Evolutionary conservation across 805 yeast genomes (phyloP).

Genomic region (Barnettozyma sp.): DNA sequence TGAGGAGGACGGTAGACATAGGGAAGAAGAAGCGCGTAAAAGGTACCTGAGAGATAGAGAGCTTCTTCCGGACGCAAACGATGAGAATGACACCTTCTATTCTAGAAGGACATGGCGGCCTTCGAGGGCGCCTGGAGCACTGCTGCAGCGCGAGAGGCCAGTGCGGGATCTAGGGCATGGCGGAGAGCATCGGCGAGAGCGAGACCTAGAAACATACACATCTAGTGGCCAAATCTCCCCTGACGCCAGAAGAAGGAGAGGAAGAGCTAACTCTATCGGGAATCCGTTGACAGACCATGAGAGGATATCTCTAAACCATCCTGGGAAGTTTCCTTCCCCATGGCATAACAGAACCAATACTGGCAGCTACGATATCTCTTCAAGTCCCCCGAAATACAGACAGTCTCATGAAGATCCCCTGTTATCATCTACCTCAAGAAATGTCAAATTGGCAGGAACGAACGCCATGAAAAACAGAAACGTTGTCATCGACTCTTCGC

Average conservation of each 20-base stretch:
- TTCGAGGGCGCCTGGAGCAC: no score
- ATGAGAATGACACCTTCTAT: conserved; percentile 5
- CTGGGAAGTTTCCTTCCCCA: conserved; percentile 26
- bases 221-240: no score
- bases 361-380: conserved; percentile 1
- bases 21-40: conserved; percentile 1
- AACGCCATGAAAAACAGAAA: conserved; percentile 7
- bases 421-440: conserved; percentile 12
- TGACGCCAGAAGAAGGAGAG: no score
- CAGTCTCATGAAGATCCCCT: conserved; percentile 1
- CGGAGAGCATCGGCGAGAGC: no score
- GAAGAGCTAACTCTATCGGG: conserved; percentile 8
- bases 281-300: conserved; percentile 3
- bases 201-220: no score
- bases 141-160: no score
- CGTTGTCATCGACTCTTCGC: conserved; percentile 11
- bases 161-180: no score
- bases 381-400: conserved; percentile 6
- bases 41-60: conserved; percentile 17
- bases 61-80: conserved; percentile 12
- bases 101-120: background rate
- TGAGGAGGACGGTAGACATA: no score
- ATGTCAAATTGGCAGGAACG: conserved; percentile 5
- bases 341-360: conserved; percentile 3
- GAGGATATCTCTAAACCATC: conserved; percentile 11